phyloP scores from a whole-genome alignment of 2,329 filamentous ascomycete genomes.

The Diaporthe nobilis region DNA sequence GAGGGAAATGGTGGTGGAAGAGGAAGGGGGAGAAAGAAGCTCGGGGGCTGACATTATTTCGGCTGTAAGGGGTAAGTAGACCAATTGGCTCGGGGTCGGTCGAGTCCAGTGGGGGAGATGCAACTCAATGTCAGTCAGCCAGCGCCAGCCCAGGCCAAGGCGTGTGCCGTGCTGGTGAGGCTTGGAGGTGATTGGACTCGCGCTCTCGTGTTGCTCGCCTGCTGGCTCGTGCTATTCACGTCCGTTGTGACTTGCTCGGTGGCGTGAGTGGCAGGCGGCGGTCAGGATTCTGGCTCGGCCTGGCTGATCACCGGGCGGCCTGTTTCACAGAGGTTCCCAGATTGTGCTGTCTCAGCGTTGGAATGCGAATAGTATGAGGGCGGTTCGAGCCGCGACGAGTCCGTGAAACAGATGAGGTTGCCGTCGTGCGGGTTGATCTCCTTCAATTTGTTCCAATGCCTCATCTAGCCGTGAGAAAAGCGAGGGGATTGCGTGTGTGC shows the following conservation, averaged over 20 bases:
- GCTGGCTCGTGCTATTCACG: conserved; percentile 8
- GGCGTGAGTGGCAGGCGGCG: conserved; percentile 16
- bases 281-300: conserved; percentile 20
- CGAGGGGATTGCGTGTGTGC: neutral
- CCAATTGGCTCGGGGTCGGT: conserved; percentile 31
- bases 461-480: neutral
- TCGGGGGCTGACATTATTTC: conserved; percentile 37
- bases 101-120: conserved; percentile 5
- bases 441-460: neutral
- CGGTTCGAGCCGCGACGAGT: neutral
- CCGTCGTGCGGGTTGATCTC: neutral
- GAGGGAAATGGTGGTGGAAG: conserved; percentile 30
- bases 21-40: conserved; percentile 30
- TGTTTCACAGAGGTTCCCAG: conserved; percentile 30
- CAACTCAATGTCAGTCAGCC: conserved; percentile 30
- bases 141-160: conserved; percentile 28
- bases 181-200: neutral
- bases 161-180: conserved; percentile 27
- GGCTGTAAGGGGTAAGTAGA: conserved; percentile 30
- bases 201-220: conserved; percentile 20
- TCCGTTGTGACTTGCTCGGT: conserved; percentile 21
- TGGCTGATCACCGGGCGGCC: conserved; percentile 18
- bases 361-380: conserved; percentile 13
- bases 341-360: conserved; percentile 33
- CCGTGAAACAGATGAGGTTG: neutral